Evolutionary conservation across 805 yeast genomes (phyloP).

Genomic region (Clavispora phyllophila): DNA sequence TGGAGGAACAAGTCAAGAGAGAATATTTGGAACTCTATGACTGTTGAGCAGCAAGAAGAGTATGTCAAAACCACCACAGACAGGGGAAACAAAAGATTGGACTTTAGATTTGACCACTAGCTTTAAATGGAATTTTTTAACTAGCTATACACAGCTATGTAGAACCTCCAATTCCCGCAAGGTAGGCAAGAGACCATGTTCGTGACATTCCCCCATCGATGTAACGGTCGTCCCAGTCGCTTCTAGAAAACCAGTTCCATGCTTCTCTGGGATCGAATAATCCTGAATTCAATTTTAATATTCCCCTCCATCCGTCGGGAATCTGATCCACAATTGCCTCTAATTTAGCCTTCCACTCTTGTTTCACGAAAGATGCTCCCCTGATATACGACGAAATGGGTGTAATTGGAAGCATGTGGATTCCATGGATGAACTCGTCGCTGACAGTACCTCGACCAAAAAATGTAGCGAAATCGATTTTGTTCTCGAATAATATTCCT

Average conservation of each 20-base stretch:
- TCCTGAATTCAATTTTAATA: slow-evolving; percentile 70
- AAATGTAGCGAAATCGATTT: slow-evolving; percentile 67
- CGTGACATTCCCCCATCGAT: slow-evolving; percentile 83
- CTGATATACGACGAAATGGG: slow-evolving; percentile 62
- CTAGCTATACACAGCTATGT: background rate
- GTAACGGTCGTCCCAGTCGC: slow-evolving; percentile 46
- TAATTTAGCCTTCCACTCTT: slow-evolving; percentile 60
- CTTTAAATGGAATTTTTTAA: too few relatives aligned
- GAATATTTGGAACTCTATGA: slow-evolving; percentile 46
- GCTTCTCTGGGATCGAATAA: slow-evolving; percentile 57
- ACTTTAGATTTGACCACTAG: slow-evolving; percentile 35
- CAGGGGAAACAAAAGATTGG: slow-evolving; percentile 55
- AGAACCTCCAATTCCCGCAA: slow-evolving; percentile 46
- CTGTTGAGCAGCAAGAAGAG: slow-evolving; percentile 43
- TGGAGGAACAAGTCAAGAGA: slow-evolving; percentile 42
- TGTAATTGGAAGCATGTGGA: slow-evolving; percentile 72
- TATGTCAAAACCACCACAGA: slow-evolving; percentile 46
- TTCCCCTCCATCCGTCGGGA: slow-evolving; percentile 68
- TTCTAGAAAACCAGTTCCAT: slow-evolving; percentile 42
- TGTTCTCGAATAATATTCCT: slow-evolving; percentile 70
- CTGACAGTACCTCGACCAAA: slow-evolving; percentile 59
- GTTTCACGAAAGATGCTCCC: slow-evolving; percentile 46
- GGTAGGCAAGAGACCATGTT: slow-evolving; percentile 80
- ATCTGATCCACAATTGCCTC: slow-evolving; percentile 41
- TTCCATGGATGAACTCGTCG: slow-evolving; percentile 69